Percentiles rank a stretch among this genome's conserved stretches.
phyloP scores from a whole-genome alignment of 768 basidiomycete species.

The Kwoniella dendrophila region DNA sequence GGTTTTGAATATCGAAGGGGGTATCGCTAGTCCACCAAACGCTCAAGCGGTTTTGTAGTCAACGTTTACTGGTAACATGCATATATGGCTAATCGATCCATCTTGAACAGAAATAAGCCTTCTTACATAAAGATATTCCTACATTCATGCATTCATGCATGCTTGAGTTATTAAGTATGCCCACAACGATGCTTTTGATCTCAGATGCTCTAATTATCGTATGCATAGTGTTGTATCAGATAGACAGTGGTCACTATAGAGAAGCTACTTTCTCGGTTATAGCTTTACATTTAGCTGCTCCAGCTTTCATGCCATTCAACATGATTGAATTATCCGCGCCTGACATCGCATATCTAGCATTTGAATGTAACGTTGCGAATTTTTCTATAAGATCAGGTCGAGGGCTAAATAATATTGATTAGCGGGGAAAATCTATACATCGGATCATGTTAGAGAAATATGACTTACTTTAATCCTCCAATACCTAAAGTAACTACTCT shows the following conservation, averaged over 20 bases:
- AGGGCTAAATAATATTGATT: conserved; percentile 1
- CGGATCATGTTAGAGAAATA: background rate
- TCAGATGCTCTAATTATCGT: too few species aligned
- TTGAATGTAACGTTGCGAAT: conserved; percentile 23
- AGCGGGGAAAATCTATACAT: background rate
- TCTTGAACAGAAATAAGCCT: too few species aligned
- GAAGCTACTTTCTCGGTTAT: conserved; percentile 10
- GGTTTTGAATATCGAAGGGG: conserved; percentile 31
- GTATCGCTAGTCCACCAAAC: conserved; percentile 42
- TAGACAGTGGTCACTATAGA: background rate
- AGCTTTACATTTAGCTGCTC: conserved; percentile 10
- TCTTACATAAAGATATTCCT: too few species aligned
- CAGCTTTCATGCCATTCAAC: conserved; percentile 26
- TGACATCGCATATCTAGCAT: conserved; percentile 38
- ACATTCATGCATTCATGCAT: too few species aligned
- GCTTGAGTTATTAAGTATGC: too few species aligned
- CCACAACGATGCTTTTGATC: too few species aligned
- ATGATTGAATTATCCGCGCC: conserved; percentile 38
- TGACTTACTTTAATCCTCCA: conserved; percentile 41
- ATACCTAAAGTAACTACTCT: conserved; percentile 32
- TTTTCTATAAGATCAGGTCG: conserved; percentile 43
- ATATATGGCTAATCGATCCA: too few species aligned
- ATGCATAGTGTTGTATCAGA: too few species aligned
- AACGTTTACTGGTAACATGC: too few species aligned
- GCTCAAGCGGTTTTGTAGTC: conserved; percentile 35